These are phyloP conservation scores for Erythrophleum fordii DNA, from an alignment of 306 rosid species.

Conservation along the genomic window DNA sequence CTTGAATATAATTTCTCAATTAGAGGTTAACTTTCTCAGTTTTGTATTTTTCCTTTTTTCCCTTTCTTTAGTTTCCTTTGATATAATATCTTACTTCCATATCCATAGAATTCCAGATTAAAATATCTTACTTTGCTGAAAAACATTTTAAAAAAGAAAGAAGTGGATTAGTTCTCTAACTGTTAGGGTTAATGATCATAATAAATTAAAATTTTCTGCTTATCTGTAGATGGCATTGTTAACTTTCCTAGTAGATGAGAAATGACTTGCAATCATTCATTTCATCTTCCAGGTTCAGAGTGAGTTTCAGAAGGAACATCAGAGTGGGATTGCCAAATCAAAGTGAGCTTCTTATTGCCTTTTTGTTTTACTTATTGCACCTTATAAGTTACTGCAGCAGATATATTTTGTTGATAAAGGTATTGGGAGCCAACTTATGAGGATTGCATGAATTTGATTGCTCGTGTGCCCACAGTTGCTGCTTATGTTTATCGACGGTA, in stretches of 20 bases:
- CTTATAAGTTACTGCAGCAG: constrained; percentile 38
- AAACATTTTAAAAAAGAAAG: not conserved
- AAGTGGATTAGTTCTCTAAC: not conserved
- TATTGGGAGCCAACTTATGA: constrained; percentile 99
- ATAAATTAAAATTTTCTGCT: constrained; percentile 11
- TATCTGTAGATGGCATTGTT: constrained; percentile 11
- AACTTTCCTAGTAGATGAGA: constrained; percentile 11
- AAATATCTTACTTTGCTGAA: constrained; percentile 9
- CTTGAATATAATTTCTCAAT: not conserved
- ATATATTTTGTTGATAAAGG: constrained; percentile 51
- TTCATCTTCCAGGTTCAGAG: constrained; percentile 78
- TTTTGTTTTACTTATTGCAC: constrained; percentile 22
- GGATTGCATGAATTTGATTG: constrained; percentile 90
- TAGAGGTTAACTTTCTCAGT: constrained; percentile 1
- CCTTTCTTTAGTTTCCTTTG: not conserved
- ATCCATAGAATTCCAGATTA: not conserved
- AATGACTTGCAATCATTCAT: constrained; percentile 34
- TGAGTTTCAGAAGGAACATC: constrained; percentile 91
- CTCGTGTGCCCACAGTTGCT: constrained; percentile 87
- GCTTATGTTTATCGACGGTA: constrained; percentile 92
- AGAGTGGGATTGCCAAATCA: constrained; percentile 79
- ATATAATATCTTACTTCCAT: constrained; percentile 8
- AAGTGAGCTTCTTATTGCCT: constrained; percentile 50
- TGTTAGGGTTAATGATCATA: not conserved
- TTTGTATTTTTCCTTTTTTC: not conserved